Conservation (phyloP, 2,329 filamentous ascomycete genomes). For the Sporothrix brunneoviolacea region DNA sequence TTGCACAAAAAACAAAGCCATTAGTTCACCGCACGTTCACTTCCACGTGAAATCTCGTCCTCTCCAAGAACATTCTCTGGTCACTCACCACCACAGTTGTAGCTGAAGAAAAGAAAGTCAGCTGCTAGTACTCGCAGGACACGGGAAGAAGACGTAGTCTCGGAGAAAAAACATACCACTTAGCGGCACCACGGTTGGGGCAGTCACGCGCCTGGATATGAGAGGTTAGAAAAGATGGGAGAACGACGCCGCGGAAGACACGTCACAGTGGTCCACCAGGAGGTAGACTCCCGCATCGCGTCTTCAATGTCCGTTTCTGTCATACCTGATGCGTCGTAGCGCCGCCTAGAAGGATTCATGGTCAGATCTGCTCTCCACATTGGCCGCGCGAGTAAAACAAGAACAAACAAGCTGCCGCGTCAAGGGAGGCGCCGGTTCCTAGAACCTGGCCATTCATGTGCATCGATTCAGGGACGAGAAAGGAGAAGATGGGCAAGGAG, state of each 20-base stretch:
- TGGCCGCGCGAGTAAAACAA: conserved; percentile 6
- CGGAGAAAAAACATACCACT: conserved; percentile 72
- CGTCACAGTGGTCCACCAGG: background rate
- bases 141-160: too few species aligned
- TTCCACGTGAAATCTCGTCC: background rate
- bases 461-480: background rate
- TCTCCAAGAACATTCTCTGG: too few species aligned
- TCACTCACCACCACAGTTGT: conserved; percentile 78
- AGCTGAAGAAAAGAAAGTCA: conserved; percentile 42
- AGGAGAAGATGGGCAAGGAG: background rate
- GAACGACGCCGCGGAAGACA: background rate
- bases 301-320: conserved; percentile 20
- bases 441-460: conserved; percentile 4
- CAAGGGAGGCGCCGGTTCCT: background rate
- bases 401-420: conserved; percentile 9
- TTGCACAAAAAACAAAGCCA: conserved; percentile 19
- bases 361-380: conserved; percentile 24
- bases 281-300: conserved; percentile 12
- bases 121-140: background rate
- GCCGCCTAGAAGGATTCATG: conserved; percentile 49
- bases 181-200: conserved; percentile 74
- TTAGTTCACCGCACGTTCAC: conserved; percentile 17
- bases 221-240: conserved; percentile 23
- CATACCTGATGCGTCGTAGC: conserved; percentile 69
- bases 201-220: conserved; percentile 66